Evolutionary conservation across 257 asterid species (phyloP), one percentile per base, ranked within the genome.

Genomic region (Gentiana dahurica): DNA sequence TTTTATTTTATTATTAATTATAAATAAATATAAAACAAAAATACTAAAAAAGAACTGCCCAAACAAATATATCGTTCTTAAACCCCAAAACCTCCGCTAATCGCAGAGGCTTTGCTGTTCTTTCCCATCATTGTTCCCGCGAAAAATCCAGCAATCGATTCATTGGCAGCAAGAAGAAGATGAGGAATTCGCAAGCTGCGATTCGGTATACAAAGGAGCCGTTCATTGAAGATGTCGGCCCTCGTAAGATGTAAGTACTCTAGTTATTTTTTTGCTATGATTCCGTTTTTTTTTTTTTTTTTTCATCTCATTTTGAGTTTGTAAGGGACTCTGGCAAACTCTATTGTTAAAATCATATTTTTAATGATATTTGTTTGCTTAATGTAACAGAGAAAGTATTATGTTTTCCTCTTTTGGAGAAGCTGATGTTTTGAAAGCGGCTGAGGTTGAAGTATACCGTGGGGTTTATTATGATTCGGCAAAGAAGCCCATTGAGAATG

Each of bases 181-280:
- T 79, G 95, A 72, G 34, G 68, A 76, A 36, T 65, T 63, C 62
- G 60, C 68, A 60, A 55, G 67, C 57, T 4, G 55, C 77, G 3
- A 9, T 81, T 12, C 86, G 68, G 12, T 85, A 71, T 75, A 87
- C 94, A 13, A 91, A 91, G 75, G n/a, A n/a, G 57, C 94, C 81
- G 3, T 91, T 79, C 65, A 54, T 87, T 39, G 96, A 90, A 77
- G 94, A 87, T 47, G 89, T 84, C 34, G 98, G 96, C 32, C 94
- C 95, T 44, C 83, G 87, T n/a, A 81, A 58, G 74, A 87, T 87
- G 98, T 87, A 55, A 65, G 82, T 64, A 36, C 9, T 49, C 34
- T 15, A 37, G 15, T 34, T 3, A 3, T 49, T 43, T 32, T 32
- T 12, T 12, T 3, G 34, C 36, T 51, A 24, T 7, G 43, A 59